Evolutionary conservation across 176 grass and related monocot genomes (phyloP).

Genomic region (Phoenix roebelenii): DNA sequence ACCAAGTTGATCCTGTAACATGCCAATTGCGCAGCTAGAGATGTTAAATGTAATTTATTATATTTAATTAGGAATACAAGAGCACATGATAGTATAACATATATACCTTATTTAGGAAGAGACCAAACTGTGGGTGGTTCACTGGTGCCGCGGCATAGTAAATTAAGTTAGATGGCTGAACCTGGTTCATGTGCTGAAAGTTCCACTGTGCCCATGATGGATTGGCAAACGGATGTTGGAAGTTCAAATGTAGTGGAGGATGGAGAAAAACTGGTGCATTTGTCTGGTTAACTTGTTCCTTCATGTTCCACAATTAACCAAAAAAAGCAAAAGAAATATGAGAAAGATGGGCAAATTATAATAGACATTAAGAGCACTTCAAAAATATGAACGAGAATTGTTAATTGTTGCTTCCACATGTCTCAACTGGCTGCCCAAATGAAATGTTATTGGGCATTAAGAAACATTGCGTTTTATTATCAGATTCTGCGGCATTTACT

Average conservation of each 20-base stretch:
- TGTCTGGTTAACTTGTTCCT: constrained; percentile 1
- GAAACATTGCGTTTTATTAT: not conserved
- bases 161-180: constrained; percentile 4
- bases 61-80: no score
- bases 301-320: not conserved
- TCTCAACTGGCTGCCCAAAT: no score
- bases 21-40: not conserved
- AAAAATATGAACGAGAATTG: not conserved
- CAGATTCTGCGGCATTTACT: not conserved
- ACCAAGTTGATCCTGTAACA: constrained; percentile 3
- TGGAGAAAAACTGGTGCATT: constrained; percentile 3
- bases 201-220: constrained; percentile 1
- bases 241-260: not conserved
- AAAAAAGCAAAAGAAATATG: not conserved
- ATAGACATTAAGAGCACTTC: not conserved
- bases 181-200: constrained; percentile 8
- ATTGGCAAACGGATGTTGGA: not conserved
- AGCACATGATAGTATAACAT: not conserved
- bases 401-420: not conserved
- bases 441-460: no score
- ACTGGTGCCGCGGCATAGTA: constrained; percentile 10
- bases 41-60: not conserved
- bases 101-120: constrained; percentile 4
- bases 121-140: constrained; percentile 1
- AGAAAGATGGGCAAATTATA: not conserved